Base-by-base conservation (phyloP, 2,329 filamentous ascomycete species). In the Colletotrichum tamarilloi region DNA sequence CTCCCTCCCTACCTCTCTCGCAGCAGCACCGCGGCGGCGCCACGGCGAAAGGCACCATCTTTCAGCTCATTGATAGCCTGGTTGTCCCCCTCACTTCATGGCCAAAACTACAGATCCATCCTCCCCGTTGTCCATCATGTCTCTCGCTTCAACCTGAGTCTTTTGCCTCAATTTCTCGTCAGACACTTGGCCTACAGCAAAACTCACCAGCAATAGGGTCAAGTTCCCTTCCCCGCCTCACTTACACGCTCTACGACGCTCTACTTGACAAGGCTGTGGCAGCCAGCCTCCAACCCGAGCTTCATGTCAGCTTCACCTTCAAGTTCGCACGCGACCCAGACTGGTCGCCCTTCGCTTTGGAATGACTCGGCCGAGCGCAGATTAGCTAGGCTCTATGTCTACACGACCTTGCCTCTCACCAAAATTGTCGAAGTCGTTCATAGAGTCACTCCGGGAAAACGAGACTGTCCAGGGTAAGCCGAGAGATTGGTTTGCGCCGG, bases 261-360 rank as follows among this genome's bases (percentile, higher is more conserved):
- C 56, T 53, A 58, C 72, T 57, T 52, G 62, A 63, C 62, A 62
- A 74, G 72, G 72, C 72, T 74, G 70, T 53, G 59, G 70, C 42
- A n/a, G 70, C 66, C 55, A 35, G 46, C 70, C 55, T 49, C 46
- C 16, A 12, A 32, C 28, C 14, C 24, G 42, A 70, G 42, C 62
- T 62, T 67, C 59, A 75, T 75, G 74, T 68, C 67, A 35, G 67
- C 59, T 62, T 76, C 81, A 59, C 79, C 80, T 22, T 78, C 79
- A 5, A 80, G 78, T 67, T 68, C 78, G 76, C 72, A 80, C 35
- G 75, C 79, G 52, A 77, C 76, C 6, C 76, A 77, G 30, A 83
- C 82, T 26, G 89, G 89, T 16, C 87, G 89, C 16, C 89, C 89
- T 2, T 85, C 87, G 53, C 84, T 89, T 75, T 91, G 89, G 89